Base-by-base conservation (phyloP, 2,329 filamentous ascomycete species). In the Cladophialophora bantiana region DNA sequence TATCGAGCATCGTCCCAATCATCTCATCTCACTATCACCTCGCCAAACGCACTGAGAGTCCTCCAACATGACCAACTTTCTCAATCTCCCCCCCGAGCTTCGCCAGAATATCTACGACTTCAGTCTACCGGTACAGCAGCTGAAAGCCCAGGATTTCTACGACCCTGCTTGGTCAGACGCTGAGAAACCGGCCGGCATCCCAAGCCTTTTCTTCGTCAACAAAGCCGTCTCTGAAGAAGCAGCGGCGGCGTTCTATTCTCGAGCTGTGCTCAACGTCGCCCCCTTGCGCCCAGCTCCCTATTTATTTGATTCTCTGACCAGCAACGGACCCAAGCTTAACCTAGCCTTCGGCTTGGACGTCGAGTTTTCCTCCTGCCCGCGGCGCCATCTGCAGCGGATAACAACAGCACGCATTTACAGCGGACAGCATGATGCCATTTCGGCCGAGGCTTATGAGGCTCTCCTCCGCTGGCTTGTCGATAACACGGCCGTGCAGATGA, bases 381-480 rank as follows among this genome's bases (percentile, higher is more conserved):
- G 13, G 6, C 40, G 55, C 15, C 59, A 70, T 50, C 45, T 70
- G 36, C 58, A 64, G 26, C 45, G 64, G 13, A 57, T 70, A 26
- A 35, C 48, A 9, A 60, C 18, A 12, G 59, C 62, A 3, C 54
- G 59, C 18, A 62, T 70, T 34, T 70, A 58, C 45, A 67, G 66
- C 45, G 59, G 58, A 38, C 68, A 70, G 48, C 36, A 13, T 34
- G 56, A 66, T 48, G 66, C 62, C n/a, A 65, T 70, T 59, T 60
- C 64, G 59, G 66, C 59, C 34, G 57, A 64, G 18, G 64, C 66
- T n/a, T 70, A 70, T 50, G 68, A 70, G 48, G 54, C 66, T 38
- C 66, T 70, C 13, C 58, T 70, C 12, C 55, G 62, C 10, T 70
- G 68, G 68, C 60, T 70, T 12, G 45, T 67, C n/a, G 60, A 66